Percentiles rank a stretch among this genome's conserved stretches.
These are phyloP conservation scores for Clarireedia paspali DNA, from an alignment of 2,329 filamentous ascomycete genomes.

Conservation along the genomic window DNA sequence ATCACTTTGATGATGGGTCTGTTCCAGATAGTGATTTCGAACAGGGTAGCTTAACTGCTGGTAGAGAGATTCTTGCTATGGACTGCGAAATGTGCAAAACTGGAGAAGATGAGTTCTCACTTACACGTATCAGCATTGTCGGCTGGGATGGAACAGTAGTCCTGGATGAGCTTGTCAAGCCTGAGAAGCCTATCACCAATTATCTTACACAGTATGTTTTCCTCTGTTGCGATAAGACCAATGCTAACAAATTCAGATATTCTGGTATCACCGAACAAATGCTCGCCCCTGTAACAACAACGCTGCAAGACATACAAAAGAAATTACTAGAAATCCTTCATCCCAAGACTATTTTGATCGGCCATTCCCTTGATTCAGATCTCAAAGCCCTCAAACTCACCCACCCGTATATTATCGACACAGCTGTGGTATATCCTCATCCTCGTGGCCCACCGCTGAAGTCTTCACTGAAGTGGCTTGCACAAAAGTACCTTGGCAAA, in stretches of 20 bases:
- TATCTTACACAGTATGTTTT: constrained; percentile 65
- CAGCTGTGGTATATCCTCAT: constrained; percentile 82
- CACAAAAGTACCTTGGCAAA: constrained; percentile 75
- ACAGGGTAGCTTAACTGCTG: constrained; percentile 74
- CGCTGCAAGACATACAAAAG: constrained; percentile 71
- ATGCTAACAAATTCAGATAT: constrained; percentile 38
- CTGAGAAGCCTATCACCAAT: constrained; percentile 77
- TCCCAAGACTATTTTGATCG: constrained; percentile 65
- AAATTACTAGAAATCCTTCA: constrained; percentile 66
- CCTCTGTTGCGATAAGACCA: constrained; percentile 2
- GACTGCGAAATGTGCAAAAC: constrained; percentile 99
- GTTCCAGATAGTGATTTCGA: constrained; percentile 65
- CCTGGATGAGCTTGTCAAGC: constrained; percentile 88
- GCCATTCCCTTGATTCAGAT: constrained; percentile 77
- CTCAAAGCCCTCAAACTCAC: constrained; percentile 77
- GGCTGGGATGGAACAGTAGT: constrained; percentile 77
- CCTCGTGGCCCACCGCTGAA: constrained; percentile 84
- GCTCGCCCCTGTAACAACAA: constrained; percentile 77
- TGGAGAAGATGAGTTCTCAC: constrained; percentile 67
- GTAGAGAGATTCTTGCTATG: constrained; percentile 69
- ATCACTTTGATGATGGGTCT: constrained; percentile 56
- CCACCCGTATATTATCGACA: constrained; percentile 92
- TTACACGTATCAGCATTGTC: constrained; percentile 83
- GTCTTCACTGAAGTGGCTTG: constrained; percentile 81
- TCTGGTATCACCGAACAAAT: constrained; percentile 89